Conservation (phyloP, 192 early-diverging fungal genomes). For the Phycomyces nitens region DNA sequence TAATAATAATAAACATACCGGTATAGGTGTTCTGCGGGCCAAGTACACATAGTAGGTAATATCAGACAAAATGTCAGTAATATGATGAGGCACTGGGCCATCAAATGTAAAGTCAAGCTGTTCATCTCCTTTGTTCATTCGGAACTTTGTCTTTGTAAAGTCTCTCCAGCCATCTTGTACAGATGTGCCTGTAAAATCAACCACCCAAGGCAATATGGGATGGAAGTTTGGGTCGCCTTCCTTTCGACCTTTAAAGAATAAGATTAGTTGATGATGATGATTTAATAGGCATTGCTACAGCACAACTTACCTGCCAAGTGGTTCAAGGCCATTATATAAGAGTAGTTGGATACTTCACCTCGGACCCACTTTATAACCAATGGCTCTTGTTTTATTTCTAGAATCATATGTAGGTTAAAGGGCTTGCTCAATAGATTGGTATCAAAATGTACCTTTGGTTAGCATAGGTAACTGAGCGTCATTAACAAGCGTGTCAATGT, state of each 20-base stretch:
- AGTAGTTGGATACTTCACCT: constrained; percentile 87
- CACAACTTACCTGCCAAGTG: constrained; percentile 62
- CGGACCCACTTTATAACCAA: constrained; percentile 68
- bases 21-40: constrained; percentile 59
- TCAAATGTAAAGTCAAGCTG: constrained; percentile 68
- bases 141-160: constrained; percentile 62
- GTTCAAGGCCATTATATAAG: constrained; percentile 91
- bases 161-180: constrained; percentile 53
- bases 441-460: constrained; percentile 3
- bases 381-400: constrained; percentile 44
- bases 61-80: constrained; percentile 65
- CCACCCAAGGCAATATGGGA: constrained; percentile 68
- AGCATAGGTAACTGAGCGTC: neutral
- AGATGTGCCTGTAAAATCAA: constrained; percentile 55
- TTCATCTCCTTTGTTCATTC: constrained; percentile 66
- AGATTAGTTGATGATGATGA: no score
- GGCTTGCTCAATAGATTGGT: no score
- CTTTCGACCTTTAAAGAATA: constrained; percentile 41
- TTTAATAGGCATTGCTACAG: no score
- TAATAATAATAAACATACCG: constrained; percentile 35
- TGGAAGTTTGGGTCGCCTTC: constrained; percentile 65
- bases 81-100: constrained; percentile 64
- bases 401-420: no score
- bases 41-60: constrained; percentile 69
- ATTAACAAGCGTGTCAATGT: constrained; percentile 1